phyloP scores from a whole-genome alignment of 2,329 filamentous ascomycete genomes.

The Phaeomoniella chlamydospora region DNA sequence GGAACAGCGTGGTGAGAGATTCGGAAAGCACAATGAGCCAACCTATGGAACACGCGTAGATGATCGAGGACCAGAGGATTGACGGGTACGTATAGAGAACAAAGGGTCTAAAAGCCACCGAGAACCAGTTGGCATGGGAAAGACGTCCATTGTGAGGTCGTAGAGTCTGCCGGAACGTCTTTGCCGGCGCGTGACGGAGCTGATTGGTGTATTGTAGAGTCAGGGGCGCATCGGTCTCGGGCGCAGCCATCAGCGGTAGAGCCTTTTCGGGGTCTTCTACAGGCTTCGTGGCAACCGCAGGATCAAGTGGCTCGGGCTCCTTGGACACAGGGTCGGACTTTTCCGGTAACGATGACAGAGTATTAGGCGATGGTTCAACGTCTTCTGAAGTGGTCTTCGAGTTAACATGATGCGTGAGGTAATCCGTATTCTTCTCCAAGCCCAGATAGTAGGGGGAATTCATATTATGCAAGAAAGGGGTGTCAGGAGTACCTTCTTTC shows the following conservation, averaged over 20 bases:
- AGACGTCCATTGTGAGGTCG: conserved; percentile 67
- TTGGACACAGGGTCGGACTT: conserved; percentile 12
- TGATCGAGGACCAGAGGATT: conserved; percentile 72
- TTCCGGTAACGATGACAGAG: conserved; percentile 16
- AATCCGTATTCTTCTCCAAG: conserved; percentile 12
- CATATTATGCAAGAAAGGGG: conserved; percentile 19
- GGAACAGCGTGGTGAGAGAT: conserved; percentile 67
- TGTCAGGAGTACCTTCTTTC: conserved; percentile 10
- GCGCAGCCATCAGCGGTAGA: not conserved
- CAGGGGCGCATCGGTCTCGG: conserved; percentile 6
- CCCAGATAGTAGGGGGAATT: conserved; percentile 21
- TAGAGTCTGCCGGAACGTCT: conserved; percentile 61
- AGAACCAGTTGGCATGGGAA: conserved; percentile 62
- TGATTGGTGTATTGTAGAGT: conserved; percentile 50
- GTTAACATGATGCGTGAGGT: conserved; percentile 10
- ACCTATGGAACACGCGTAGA: conserved; percentile 79
- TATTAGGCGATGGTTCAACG: conserved; percentile 2
- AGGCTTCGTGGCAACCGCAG: conserved; percentile 10
- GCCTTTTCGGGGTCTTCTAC: conserved; percentile 3
- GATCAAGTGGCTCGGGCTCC: conserved; percentile 8
- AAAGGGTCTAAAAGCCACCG: conserved; percentile 65
- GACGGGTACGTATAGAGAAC: conserved; percentile 77
- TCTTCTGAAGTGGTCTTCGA: not conserved
- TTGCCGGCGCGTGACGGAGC: conserved; percentile 51
- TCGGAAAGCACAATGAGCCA: conserved; percentile 95